Conservation (phyloP, 1,139 yeast genomes). For the Kodamaea ohmeri region DNA sequence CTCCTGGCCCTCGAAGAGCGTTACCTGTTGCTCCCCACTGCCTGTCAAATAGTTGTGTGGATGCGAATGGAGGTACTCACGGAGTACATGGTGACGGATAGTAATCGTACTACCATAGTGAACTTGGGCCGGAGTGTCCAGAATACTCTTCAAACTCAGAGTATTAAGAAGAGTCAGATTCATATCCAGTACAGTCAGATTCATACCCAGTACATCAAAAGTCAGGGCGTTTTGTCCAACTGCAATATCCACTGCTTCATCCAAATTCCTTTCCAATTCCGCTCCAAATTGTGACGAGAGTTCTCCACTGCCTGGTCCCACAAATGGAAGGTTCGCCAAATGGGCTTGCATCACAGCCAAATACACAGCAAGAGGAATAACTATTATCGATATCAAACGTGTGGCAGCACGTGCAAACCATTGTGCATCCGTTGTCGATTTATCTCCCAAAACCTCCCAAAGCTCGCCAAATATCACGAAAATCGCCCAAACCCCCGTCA, state of each 20-base stretch:
- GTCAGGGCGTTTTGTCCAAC: no score
- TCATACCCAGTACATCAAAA: no score
- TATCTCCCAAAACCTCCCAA: slow-evolving; percentile 62
- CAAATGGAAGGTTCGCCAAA: slow-evolving; percentile 42
- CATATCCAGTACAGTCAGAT: no score
- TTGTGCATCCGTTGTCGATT: slow-evolving; percentile 31
- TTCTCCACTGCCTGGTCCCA: slow-evolving; percentile 51
- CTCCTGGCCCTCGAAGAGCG: slow-evolving; percentile 54
- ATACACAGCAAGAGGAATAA: slow-evolving; percentile 54
- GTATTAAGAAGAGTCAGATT: no score
- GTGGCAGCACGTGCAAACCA: slow-evolving; percentile 32
- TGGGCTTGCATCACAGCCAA: slow-evolving; percentile 49
- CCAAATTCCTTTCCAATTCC: no score
- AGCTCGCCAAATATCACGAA: slow-evolving; percentile 39
- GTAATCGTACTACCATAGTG: slow-evolving; percentile 66
- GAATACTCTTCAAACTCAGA: no score
- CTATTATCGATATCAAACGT: slow-evolving; percentile 27
- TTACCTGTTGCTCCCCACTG: slow-evolving; percentile 65
- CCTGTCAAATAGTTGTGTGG: slow-evolving; percentile 51
- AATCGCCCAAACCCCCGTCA: slow-evolving; percentile 52
- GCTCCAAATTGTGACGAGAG: slow-evolving; percentile 60
- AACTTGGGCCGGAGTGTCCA: slow-evolving; percentile 48
- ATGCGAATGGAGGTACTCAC: slow-evolving; percentile 71
- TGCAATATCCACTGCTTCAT: no score
- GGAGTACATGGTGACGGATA: slow-evolving; percentile 59